Base-by-base conservation (phyloP, 1,284 basidiomycete genomes). In the Cryptococcus amylolentus region DNA sequence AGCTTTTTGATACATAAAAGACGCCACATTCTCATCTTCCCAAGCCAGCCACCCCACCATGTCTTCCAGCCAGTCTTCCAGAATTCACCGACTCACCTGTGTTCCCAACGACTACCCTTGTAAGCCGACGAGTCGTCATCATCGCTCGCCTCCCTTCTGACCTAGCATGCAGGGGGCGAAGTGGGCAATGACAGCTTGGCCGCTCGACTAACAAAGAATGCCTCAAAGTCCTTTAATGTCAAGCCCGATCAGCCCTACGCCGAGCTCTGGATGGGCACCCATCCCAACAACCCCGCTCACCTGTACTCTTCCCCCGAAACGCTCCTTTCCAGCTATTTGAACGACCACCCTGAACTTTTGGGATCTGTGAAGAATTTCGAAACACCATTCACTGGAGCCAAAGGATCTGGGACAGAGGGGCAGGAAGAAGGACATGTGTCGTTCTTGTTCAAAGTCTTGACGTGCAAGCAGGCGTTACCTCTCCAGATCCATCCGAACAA, bases 381-480 rank as follows among this genome's bases (percentile, higher is more conserved):
- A 3, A 52, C 63, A 13, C 61, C 68, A 3, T 69, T 63, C 39
- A 60, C 63, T 40, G 62, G 58, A 18, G 44, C 42, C 1, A 56
- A 61, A 28, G 60, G 55, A 4, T 54, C 51, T 10, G 58, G 54
- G 16, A 50, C 58, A 10, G 64, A 63, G 31, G 63, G 62, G 47
- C 62, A 60, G n/a, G 59, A 53, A 5, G 49, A 63, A 35, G 66
- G 64, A 23, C 68, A 70, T 51, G 58, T 73, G 2, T 68, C 69
- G 31, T 73, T 73, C 63, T 56, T 73, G 40, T 70, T 73, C 63
- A 73, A 73, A 58, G 66, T 71, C 20, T 55, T 73, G 53, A 67
- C 62, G 16, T 69, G 67, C 54, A 69, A 69, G 51, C 66, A 72
- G 57, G 69, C 71, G 8, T 61, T 73, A 31, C 68, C 69, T 4